Percentiles rank a stretch among this genome's conserved stretches.
Conservation (phyloP, 1,284 basidiomycete species). For the Ganoderma boninense region DNA sequence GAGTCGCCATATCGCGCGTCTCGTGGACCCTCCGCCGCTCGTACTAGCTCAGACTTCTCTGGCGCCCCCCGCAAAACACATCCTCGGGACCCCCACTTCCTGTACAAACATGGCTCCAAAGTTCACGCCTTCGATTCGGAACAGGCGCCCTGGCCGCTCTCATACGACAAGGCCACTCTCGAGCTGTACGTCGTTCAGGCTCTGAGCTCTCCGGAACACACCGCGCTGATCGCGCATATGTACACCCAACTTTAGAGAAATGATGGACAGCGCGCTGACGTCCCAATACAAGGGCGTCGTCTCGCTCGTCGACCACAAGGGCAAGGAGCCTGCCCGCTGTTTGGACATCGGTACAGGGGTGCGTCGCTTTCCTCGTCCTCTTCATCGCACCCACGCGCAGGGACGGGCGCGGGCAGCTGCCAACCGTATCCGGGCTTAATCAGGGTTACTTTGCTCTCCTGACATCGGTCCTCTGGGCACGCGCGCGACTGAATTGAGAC, state of each 20-base stretch:
- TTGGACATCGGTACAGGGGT: slow-evolving; percentile 77
- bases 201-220: background rate
- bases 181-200: slow-evolving; percentile 61
- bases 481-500: background rate
- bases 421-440: background rate
- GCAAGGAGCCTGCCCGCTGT: slow-evolving; percentile 53
- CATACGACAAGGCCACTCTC: slow-evolving; percentile 67
- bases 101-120: slow-evolving; percentile 63
- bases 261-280: slow-evolving; percentile 62
- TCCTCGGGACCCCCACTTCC: slow-evolving; percentile 46
- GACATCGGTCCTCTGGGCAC: background rate
- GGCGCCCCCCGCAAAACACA: slow-evolving; percentile 12
- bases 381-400: background rate
- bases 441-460: background rate
- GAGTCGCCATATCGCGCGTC: background rate
- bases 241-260: slow-evolving; percentile 50
- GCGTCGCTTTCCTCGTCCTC: slow-evolving; percentile 35
- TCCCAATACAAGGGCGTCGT: slow-evolving; percentile 57
- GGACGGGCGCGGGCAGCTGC: background rate
- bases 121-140: slow-evolving; percentile 71
- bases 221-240: background rate
- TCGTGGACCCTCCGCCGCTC: slow-evolving; percentile 6
- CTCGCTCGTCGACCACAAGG: slow-evolving; percentile 62
- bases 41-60: background rate
- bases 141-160: slow-evolving; percentile 74